A percentile compares a stretch with the other conserved stretches of the same genome.
phyloP scores from a whole-genome alignment of 1,284 basidiomycete species.

The Boletus calvinii region DNA sequence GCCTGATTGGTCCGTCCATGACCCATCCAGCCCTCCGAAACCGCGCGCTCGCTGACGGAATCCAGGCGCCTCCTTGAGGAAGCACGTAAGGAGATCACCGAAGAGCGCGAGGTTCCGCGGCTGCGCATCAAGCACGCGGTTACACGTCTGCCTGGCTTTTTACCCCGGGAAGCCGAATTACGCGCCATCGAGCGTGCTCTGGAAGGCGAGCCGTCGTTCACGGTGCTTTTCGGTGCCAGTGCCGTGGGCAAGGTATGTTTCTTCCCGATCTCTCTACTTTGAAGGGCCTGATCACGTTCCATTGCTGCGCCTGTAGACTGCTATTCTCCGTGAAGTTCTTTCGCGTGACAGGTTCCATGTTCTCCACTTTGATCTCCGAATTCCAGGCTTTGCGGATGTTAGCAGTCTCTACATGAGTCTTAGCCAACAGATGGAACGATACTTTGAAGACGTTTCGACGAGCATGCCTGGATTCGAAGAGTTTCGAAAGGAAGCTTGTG shows the following conservation, averaged over 20 bases:
- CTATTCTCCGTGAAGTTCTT: constrained; percentile 73
- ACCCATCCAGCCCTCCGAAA: constrained; percentile 63
- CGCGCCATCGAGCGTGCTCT: constrained; percentile 61
- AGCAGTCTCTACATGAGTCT: constrained; percentile 72
- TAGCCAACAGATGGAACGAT: constrained; percentile 77
- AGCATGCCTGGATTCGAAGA: constrained; percentile 65
- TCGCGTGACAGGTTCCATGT: constrained; percentile 68
- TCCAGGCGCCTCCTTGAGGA: constrained; percentile 73
- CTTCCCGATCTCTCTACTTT: not conserved
- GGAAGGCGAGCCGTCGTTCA: constrained; percentile 73
- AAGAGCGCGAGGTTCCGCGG: constrained; percentile 63
- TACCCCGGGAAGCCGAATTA: constrained; percentile 64
- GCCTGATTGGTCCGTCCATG: constrained; percentile 12
- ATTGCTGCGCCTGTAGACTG: constrained; percentile 55
- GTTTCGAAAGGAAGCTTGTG: constrained; percentile 71
- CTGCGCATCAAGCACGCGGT: constrained; percentile 76
- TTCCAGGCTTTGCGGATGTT: constrained; percentile 80
- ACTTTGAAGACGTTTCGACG: constrained; percentile 64
- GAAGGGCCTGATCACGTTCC: constrained; percentile 9
- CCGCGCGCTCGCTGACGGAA: constrained; percentile 74
- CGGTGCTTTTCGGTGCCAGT: constrained; percentile 77
- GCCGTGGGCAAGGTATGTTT: constrained; percentile 70
- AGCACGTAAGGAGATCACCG: constrained; percentile 67
- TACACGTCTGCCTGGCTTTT: constrained; percentile 70
- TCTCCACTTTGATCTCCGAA: constrained; percentile 79